Percentiles rank a stretch among this genome's conserved stretches.
These are phyloP conservation scores for Trichoderma brevicompactum DNA, from an alignment of 2,329 filamentous ascomycete species.

Conservation along the genomic window DNA sequence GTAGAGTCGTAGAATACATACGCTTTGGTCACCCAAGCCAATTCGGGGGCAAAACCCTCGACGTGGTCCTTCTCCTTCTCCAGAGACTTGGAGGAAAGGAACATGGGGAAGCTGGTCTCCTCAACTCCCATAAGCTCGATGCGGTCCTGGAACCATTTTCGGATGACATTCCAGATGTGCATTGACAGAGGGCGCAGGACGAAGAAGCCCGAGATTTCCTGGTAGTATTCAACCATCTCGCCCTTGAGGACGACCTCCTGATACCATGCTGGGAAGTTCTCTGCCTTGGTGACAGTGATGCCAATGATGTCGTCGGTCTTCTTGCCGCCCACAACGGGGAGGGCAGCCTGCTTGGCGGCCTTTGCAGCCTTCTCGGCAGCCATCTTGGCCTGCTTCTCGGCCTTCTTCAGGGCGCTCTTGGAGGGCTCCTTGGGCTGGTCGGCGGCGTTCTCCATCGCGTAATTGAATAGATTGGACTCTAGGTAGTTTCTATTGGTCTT, in stretches of 20 bases:
- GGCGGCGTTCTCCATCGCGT: slow-evolving; percentile 41
- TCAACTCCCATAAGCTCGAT: slow-evolving; percentile 93
- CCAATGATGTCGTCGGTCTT: slow-evolving; percentile 75
- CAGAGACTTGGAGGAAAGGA: slow-evolving; percentile 88
- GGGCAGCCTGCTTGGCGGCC: slow-evolving; percentile 57
- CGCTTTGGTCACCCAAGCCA: slow-evolving; percentile 87
- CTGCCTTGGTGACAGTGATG: slow-evolving; percentile 82
- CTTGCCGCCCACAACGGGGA: slow-evolving; percentile 62
- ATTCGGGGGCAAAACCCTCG: slow-evolving; percentile 94
- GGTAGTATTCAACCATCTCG: slow-evolving; percentile 96
- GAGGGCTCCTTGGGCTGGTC: slow-evolving; percentile 59
- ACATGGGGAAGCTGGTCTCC: slow-evolving; percentile 96
- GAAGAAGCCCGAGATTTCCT: slow-evolving; percentile 93
- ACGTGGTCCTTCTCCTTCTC: slow-evolving; percentile 92
- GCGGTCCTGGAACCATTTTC: slow-evolving; percentile 69
- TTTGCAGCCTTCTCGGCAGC: slow-evolving; percentile 66
- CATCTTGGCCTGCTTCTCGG: slow-evolving; percentile 65
- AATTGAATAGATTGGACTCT: not conserved
- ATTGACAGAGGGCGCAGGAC: slow-evolving; percentile 77
- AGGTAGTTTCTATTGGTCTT: slow-evolving; percentile 1
- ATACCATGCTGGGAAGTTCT: slow-evolving; percentile 94
- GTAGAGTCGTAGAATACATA: slow-evolving; percentile 46
- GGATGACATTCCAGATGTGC: slow-evolving; percentile 69
- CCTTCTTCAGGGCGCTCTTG: slow-evolving; percentile 69
- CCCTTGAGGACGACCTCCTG: slow-evolving; percentile 97